Conservation (phyloP, 805 yeast genomes). For the Candida boidinii region DNA sequence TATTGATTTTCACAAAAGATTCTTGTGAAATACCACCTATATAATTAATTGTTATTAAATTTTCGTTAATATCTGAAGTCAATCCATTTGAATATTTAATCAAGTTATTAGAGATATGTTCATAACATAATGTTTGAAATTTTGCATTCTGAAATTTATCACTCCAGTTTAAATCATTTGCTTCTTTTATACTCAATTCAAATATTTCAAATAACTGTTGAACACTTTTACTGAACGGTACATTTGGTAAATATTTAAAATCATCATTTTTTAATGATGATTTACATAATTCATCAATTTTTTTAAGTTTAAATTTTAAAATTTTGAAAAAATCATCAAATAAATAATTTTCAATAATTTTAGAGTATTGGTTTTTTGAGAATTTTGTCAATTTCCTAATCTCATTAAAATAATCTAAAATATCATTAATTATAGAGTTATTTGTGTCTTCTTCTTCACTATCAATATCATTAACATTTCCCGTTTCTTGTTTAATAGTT, state of each 20-base stretch:
- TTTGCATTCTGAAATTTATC: slow-evolving; percentile 7
- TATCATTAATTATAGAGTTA: slow-evolving; percentile 1
- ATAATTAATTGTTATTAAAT: slow-evolving; percentile 1
- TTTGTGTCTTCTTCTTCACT: background rate
- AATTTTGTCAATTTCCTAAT: slow-evolving; percentile 6
- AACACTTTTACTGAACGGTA: slow-evolving; percentile 10
- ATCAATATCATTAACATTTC: slow-evolving; percentile 4
- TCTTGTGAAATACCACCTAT: slow-evolving; percentile 3
- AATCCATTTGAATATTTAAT: slow-evolving; percentile 6
- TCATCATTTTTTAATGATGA: slow-evolving; percentile 6
- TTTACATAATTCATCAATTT: slow-evolving; percentile 3
- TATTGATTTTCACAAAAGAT: slow-evolving; percentile 11
- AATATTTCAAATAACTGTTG: slow-evolving; percentile 6
- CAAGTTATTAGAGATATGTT: slow-evolving; percentile 5
- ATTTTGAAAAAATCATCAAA: slow-evolving; percentile 9
- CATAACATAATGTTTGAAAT: slow-evolving; percentile 7
- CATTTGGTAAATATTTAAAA: slow-evolving; percentile 6
- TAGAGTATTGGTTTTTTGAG: slow-evolving; percentile 4
- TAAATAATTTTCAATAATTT: slow-evolving; percentile 3
- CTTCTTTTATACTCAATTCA: slow-evolving; percentile 5
- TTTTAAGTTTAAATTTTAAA: slow-evolving; percentile 9
- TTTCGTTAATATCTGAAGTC: slow-evolving; percentile 6
- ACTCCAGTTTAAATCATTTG: slow-evolving; percentile 5
- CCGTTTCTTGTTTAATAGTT: slow-evolving; percentile 3
- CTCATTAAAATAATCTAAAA: slow-evolving; percentile 6